Evolutionary conservation across 2,329 filamentous ascomycete genomes (phyloP).

Genomic region (Rugonectria rugulosa): DNA sequence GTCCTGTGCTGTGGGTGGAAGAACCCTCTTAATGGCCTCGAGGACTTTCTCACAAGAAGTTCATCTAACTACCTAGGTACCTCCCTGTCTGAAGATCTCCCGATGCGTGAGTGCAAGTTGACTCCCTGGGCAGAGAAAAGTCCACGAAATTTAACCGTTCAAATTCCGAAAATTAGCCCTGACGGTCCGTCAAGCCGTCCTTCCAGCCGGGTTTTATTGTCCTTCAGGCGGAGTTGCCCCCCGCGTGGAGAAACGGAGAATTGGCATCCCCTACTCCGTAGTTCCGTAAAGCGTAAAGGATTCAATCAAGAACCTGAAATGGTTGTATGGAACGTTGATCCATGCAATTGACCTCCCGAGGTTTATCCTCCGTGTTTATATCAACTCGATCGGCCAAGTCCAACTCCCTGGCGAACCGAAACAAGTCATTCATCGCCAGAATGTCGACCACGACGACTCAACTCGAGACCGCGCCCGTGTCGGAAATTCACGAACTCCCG

Average conservation of each 20-base stretch:
- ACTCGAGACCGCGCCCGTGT: slow-evolving; percentile 5
- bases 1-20: no score
- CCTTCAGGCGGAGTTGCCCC: background rate
- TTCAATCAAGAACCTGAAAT: background rate
- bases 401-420: no score
- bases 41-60: no score
- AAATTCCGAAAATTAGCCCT: no score
- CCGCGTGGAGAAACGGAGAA: background rate
- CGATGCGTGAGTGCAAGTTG: no score
- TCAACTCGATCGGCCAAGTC: background rate
- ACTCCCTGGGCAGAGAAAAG: no score
- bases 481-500: slow-evolving; percentile 12
- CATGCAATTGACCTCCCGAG: background rate
- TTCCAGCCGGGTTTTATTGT: no score
- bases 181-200: no score
- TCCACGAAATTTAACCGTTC: no score
- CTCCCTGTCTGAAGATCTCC: no score
- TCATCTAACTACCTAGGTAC: no score
- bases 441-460: slow-evolving; percentile 13
- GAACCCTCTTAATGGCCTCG: no score
- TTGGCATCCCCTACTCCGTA: background rate
- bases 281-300: background rate
- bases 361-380: background rate
- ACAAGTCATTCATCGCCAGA: background rate
- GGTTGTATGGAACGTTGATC: background rate